phyloP scores from a whole-genome alignment of 2,329 filamentous ascomycete species.

The Alternaria ventricosa region DNA sequence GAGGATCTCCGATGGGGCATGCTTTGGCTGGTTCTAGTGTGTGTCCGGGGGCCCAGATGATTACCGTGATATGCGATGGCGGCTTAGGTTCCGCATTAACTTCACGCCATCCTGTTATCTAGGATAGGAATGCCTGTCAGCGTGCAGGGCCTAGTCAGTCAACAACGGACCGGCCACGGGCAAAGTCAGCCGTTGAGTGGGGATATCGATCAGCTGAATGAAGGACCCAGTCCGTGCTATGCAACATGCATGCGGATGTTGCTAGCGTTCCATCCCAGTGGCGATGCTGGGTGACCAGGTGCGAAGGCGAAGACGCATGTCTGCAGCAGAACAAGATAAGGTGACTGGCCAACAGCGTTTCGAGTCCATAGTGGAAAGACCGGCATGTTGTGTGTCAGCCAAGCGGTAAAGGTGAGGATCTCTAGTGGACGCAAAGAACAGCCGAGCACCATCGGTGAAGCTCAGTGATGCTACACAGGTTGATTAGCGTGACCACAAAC shows the following conservation, averaged over 20 bases:
- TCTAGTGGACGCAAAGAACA: constrained; percentile 32
- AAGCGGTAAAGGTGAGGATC: constrained; percentile 32
- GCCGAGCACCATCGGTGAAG: constrained; percentile 35
- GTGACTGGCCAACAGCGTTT: constrained; percentile 55
- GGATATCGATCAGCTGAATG: constrained; percentile 50
- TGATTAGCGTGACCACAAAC: constrained; percentile 43
- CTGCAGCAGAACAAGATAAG: constrained; percentile 55
- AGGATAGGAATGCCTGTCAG: constrained; percentile 51
- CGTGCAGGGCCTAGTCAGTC: constrained; percentile 49
- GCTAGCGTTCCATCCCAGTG: constrained; percentile 44
- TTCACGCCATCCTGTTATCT: constrained; percentile 52
- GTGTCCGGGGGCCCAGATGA: constrained; percentile 49
- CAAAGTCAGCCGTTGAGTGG: constrained; percentile 48
- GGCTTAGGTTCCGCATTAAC: constrained; percentile 53
- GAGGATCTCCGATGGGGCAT: constrained; percentile 58
- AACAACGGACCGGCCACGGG: constrained; percentile 51
- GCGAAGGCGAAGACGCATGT: constrained; percentile 40
- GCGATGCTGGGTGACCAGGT: constrained; percentile 46
- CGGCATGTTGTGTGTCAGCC: constrained; percentile 42
- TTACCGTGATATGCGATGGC: constrained; percentile 54
- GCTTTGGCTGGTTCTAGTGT: constrained; percentile 57
- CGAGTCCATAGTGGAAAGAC: constrained; percentile 34
- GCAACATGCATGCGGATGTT: constrained; percentile 48
- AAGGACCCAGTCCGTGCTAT: constrained; percentile 42
- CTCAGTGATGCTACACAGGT: constrained; percentile 42